These are phyloP conservation scores for Gigaspora rosea DNA, from an alignment of 192 early-diverging fungal genomes.

Conservation along the genomic window DNA sequence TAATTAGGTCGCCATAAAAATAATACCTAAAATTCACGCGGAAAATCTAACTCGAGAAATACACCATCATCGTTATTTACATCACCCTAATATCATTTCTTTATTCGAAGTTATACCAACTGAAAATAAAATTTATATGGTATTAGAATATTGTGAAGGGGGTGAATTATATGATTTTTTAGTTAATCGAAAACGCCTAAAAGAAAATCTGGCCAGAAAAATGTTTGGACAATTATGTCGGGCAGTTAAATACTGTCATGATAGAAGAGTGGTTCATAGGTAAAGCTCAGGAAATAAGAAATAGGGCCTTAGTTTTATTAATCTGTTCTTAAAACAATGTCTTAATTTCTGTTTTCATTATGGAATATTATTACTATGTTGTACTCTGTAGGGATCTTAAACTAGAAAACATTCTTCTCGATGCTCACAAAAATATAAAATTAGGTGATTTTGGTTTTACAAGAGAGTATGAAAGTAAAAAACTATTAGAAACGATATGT, in stretches of 20 bases:
- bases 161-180: slow-evolving; percentile 65
- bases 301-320: no score
- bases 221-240: slow-evolving; percentile 54
- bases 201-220: slow-evolving; percentile 45
- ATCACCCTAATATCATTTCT: slow-evolving; percentile 77
- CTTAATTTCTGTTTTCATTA: neutral
- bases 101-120: slow-evolving; percentile 76
- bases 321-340: neutral
- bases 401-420: slow-evolving; percentile 62
- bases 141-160: slow-evolving; percentile 76
- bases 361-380: neutral
- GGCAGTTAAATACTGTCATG: slow-evolving; percentile 56
- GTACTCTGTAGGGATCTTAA: slow-evolving; percentile 54
- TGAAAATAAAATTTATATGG: slow-evolving; percentile 76
- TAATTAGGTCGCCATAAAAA: slow-evolving; percentile 60
- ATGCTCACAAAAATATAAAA: slow-evolving; percentile 59
- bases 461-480: slow-evolving; percentile 56
- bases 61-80: slow-evolving; percentile 64
- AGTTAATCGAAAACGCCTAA: slow-evolving; percentile 41
- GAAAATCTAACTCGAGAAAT: slow-evolving; percentile 65
- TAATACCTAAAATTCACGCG: slow-evolving; percentile 59
- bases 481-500: slow-evolving; percentile 64
- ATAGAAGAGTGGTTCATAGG: slow-evolving; percentile 57
- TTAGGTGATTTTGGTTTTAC: slow-evolving; percentile 71
- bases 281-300: neutral